These are phyloP conservation scores for Malania oleifera DNA, from an alignment of 164 flowering plant species.

Conservation along the genomic window DNA sequence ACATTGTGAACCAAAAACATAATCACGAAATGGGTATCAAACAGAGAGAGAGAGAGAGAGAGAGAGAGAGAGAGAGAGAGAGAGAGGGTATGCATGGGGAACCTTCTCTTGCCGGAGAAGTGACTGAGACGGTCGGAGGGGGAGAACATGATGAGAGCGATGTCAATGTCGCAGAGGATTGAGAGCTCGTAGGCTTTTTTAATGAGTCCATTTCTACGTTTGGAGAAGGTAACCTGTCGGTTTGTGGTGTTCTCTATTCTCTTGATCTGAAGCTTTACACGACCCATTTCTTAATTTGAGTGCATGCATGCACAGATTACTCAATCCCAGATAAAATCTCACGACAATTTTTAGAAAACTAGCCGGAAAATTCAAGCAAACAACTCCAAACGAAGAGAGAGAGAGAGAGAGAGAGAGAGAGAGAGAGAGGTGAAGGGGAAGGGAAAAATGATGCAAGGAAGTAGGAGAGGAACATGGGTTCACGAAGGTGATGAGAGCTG, in stretches of 20 bases:
- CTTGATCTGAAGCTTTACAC: constrained; percentile 65
- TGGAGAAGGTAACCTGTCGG: constrained; percentile 75
- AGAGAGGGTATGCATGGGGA: background rate
- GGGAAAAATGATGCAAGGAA: background rate
- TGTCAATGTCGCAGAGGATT: constrained; percentile 65
- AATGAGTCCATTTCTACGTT: constrained; percentile 74
- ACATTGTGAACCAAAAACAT: background rate
- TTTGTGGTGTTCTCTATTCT: constrained; percentile 70
- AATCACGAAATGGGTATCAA: background rate
- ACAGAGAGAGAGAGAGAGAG: background rate
- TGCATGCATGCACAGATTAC: background rate
- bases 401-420: background rate
- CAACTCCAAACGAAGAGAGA: background rate
- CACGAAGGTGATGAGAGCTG: background rate
- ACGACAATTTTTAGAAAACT: background rate
- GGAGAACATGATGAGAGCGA: constrained; percentile 73
- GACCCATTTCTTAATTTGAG: constrained; percentile 35
- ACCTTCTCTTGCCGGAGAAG: constrained; percentile 52
- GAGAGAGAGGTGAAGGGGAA: background rate
- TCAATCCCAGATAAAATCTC: background rate
- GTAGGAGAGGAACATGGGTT: background rate
- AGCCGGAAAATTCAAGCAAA: background rate
- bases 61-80: background rate
- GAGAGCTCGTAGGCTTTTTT: constrained; percentile 77
- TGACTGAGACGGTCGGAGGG: constrained; percentile 62